These are phyloP conservation scores for Quercus aquifolioides DNA, from an alignment of 306 rosid genomes.

Conservation along the genomic window DNA sequence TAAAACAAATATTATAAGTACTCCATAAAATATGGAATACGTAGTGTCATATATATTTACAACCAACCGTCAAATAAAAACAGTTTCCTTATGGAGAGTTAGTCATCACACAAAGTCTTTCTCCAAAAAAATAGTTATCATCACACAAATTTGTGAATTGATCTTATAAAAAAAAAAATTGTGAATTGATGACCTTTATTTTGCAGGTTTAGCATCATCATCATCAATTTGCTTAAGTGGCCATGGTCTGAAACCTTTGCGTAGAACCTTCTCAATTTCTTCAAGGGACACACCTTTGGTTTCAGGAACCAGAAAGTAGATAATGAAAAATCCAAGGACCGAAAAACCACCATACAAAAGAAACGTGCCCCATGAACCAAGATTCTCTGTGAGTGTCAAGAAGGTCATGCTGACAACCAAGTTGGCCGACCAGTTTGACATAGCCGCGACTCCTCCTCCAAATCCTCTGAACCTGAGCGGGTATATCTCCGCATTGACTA, in stretches of 20 bases:
- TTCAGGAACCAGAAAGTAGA: conserved; percentile 48
- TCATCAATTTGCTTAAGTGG: background rate
- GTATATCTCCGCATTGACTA: conserved; percentile 78
- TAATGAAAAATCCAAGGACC: conserved; percentile 31
- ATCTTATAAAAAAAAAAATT: no score
- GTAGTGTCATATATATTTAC: no score
- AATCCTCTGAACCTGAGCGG: conserved; percentile 69
- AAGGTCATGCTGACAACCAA: conserved; percentile 70
- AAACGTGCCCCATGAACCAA: conserved; percentile 68
- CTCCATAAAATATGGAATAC: no score
- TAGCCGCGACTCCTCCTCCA: conserved; percentile 86
- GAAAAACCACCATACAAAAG: conserved; percentile 56
- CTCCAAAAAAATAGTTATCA: no score
- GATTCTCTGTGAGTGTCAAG: conserved; percentile 46
- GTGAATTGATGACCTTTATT: no score
- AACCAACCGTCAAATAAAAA: no score
- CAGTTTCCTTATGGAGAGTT: no score
- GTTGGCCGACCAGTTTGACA: conserved; percentile 73
- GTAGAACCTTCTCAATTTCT: conserved; percentile 47
- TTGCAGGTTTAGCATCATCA: no score
- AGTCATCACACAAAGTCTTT: no score
- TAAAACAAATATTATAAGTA: no score
- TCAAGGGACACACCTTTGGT: conserved; percentile 44
- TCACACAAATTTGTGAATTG: no score
- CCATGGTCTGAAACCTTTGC: conserved; percentile 26